Base-by-base conservation (phyloP, 345 rosid species). In the Rhizophora mangle region DNA sequence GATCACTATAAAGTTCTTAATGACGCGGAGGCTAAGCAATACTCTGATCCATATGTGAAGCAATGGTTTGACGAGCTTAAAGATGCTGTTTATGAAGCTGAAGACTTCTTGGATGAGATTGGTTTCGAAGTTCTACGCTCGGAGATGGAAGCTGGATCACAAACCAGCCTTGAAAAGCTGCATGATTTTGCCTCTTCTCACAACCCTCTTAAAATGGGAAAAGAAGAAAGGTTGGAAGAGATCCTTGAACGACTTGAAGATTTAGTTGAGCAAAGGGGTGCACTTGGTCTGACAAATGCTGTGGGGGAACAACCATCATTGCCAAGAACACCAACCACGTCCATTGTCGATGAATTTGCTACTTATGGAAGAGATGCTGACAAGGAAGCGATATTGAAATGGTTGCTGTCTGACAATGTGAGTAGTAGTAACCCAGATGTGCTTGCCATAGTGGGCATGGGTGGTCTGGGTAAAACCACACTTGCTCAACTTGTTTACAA, bases 381-480 rank as follows among this genome's bases (percentile, higher is more conserved):
- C 3, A 49, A 39, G 21, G 30, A 60, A 68, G 64, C 58, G 7
- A 69, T 69, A 4, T 5, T 60, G 19, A n/a, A 18, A 8, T 43
- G 27, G 52, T 30, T 69, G 22, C 6, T 39, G 1, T 62, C 43
- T 10, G 5, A 49, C 13, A n/a, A 1, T 34, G 9, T 3, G 8
- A 67, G 15, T 11, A n/a, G 19, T 16, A 39, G 9, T 1, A 27
- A 36, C 2, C 30, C 43, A 16, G 13, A 26, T 55, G 59, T 55
- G 29, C 24, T 55, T 21, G 24, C 29, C 29, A 55, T 55, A 9
- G 59, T 55, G 27, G 59, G 59, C 27, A 22, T 55, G 29, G 59
- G 29, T 13, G 73, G 73, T 0, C 20, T 61, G 29, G 73, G 73
- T 15, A 69, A 69, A 51, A 61, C 66, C 21, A 61, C 73, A n/a